phyloP scores from a whole-genome alignment of 257 asterid species.

The Gynochthodes officinalis region DNA sequence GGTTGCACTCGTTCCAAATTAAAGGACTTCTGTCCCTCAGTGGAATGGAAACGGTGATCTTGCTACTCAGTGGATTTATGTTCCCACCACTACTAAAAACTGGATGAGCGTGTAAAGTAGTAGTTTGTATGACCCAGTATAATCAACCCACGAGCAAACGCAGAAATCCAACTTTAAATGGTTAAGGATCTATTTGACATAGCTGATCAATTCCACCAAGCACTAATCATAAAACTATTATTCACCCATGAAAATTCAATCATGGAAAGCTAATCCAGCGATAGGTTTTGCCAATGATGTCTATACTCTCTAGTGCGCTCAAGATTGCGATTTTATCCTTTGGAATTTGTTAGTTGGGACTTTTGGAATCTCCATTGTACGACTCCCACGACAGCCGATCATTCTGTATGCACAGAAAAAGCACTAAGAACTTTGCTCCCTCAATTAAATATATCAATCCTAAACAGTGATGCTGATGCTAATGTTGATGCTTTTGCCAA shows the following conservation, averaged over 20 bases:
- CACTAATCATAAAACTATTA: constrained; percentile 23
- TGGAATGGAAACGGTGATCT: neutral
- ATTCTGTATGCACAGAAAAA: neutral
- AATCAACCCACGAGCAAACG: neutral
- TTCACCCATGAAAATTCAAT: neutral
- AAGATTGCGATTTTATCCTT: neutral
- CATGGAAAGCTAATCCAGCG: constrained; percentile 3
- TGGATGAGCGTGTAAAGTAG: neutral
- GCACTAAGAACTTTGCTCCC: constrained; percentile 1
- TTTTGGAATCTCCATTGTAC: constrained; percentile 4
- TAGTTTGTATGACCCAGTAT: no score
- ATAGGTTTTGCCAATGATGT: neutral
- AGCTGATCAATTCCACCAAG: neutral
- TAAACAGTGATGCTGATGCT: neutral
- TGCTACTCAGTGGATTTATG: neutral
- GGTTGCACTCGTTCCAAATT: neutral
- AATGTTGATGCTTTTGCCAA: constrained; percentile 14
- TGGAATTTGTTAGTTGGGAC: neutral
- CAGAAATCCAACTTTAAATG: constrained; percentile 6
- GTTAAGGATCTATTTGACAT: neutral
- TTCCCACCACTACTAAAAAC: neutral
- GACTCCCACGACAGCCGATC: neutral
- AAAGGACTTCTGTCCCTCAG: no score
- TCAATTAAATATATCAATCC: neutral
- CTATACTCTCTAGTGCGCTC: neutral